These are phyloP conservation scores for Vitellaria paradoxa DNA, from an alignment of 179 eudicot genomes.

Conservation along the genomic window DNA sequence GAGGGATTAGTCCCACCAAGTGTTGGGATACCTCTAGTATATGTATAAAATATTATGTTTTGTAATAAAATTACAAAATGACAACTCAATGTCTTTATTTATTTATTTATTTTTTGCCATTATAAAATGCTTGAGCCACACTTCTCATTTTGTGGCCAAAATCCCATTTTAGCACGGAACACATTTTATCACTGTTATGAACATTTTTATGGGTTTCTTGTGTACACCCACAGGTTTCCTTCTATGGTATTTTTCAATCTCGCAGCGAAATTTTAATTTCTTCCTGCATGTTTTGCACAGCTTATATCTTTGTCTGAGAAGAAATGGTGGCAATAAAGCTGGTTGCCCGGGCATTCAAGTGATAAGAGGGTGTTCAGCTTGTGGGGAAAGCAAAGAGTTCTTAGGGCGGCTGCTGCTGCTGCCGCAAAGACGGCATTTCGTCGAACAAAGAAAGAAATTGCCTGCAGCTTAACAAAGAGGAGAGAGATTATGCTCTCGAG, in stretches of 20 bases:
- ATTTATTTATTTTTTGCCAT: too few relatives aligned
- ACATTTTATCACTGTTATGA: not conserved
- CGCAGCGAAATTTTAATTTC: not conserved
- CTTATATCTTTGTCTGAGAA: constrained; percentile 27
- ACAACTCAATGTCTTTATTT: too few relatives aligned
- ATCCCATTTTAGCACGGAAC: too few relatives aligned
- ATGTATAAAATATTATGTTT: too few relatives aligned
- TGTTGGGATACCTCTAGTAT: too few relatives aligned
- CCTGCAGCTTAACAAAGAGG: not conserved
- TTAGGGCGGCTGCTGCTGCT: not conserved
- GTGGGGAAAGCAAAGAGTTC: constrained; percentile 10
- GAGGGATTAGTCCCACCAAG: too few relatives aligned
- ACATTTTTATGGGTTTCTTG: not conserved
- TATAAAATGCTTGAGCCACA: too few relatives aligned
- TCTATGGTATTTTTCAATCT: not conserved
- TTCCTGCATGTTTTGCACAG: constrained; percentile 10
- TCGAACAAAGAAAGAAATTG: constrained; percentile 14
- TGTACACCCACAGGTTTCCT: not conserved
- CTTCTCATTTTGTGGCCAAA: too few relatives aligned
- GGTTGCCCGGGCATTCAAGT: constrained; percentile 5
- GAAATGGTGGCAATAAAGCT: constrained; percentile 18
- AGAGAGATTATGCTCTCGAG: constrained; percentile 9
- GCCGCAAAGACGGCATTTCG: not conserved
- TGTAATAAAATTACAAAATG: too few relatives aligned
- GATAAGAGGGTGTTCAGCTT: not conserved